phyloP scores from a whole-genome alignment of 2,329 filamentous ascomycete genomes.

The Monosporascus sp. region DNA sequence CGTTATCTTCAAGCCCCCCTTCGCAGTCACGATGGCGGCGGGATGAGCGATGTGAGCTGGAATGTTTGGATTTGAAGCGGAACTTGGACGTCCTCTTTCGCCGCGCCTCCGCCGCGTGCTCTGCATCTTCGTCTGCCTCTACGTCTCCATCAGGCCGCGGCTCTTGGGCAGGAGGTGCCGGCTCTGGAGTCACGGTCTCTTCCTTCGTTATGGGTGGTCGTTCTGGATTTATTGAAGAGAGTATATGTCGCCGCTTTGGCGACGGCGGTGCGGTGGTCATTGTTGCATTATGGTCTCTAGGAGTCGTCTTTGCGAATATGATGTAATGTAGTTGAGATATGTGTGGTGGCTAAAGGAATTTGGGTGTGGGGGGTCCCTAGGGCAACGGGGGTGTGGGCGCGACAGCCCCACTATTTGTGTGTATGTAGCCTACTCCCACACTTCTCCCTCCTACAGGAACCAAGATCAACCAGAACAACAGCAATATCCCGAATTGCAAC shows the following conservation, averaged over 20 bases:
- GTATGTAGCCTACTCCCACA: too few species aligned
- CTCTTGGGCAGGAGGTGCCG: conserved; percentile 6
- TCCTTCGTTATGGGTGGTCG: conserved; percentile 11
- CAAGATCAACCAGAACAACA: too few species aligned
- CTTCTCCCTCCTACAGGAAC: too few species aligned
- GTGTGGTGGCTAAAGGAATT: too few species aligned
- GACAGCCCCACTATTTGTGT: too few species aligned
- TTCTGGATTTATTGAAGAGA: conserved; percentile 29
- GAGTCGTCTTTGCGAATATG: not conserved
- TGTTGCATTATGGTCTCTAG: conserved; percentile 15
- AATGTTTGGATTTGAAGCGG: conserved; percentile 36
- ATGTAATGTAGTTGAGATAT: too few species aligned
- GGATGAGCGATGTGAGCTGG: conserved; percentile 21
- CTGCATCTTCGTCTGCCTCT: conserved; percentile 1
- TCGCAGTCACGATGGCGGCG: conserved; percentile 11
- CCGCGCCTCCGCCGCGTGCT: conserved; percentile 9
- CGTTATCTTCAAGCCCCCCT: not conserved
- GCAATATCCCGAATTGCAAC: too few species aligned
- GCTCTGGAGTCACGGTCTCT: not conserved
- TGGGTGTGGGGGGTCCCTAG: too few species aligned
- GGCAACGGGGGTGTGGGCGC: too few species aligned
- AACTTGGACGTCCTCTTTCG: conserved; percentile 30
- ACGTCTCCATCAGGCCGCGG: not conserved
- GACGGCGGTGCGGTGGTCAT: conserved; percentile 26
- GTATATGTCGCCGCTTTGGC: conserved; percentile 29